Base-by-base conservation (phyloP, 768 basidiomycete species). In the Podaxis sp. region DNA sequence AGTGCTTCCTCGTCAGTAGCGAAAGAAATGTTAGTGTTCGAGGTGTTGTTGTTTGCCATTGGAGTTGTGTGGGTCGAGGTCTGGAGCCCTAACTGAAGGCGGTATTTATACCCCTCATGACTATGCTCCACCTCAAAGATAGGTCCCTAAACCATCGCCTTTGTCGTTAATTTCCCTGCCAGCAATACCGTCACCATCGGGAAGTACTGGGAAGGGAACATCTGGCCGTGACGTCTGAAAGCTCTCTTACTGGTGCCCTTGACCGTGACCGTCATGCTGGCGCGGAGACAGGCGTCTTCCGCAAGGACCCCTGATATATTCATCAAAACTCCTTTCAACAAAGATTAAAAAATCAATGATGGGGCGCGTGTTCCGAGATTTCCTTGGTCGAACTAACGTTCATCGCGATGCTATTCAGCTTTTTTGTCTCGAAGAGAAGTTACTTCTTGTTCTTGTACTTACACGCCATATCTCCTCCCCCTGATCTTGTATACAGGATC, bases 1-100 rank as follows among this genome's bases (percentile, higher is more conserved):
- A 61, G 52, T 2, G 60, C 52, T 61, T 61, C 60, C 15, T 29
- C 25, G 53, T 61, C 60, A 13, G 52, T 49, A 17, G 60, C 52
- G 17, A 61, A 55, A 33, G 33, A 24, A 15, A 33, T 6, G 25
- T 33, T 6, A n/a, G 51, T n/a, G 36, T 24, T 51, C 0, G 19
- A 22, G 7, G 3, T 7, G 51, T 53, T 41, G 52, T 55, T 46
- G 53, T 33, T 37, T 6, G 60, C 43, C 60, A 61, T 61, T 29
- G 41, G 46, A 29, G 33, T 61, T 40, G 13, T 54, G 40, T 36
- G 60, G 52, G 40, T 53, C 12, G 15, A 36, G 38, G n/a, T 12
- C 15, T 55, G 60, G 3, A 9, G n/a, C 46, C 11, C 5, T 27
- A 24, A 24, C 12, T 22, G 54, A n/a, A 25, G 54, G 3, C n/a